Base-by-base conservation (phyloP, 768 basidiomycete species). In the Mycena albidolilacea region DNA sequence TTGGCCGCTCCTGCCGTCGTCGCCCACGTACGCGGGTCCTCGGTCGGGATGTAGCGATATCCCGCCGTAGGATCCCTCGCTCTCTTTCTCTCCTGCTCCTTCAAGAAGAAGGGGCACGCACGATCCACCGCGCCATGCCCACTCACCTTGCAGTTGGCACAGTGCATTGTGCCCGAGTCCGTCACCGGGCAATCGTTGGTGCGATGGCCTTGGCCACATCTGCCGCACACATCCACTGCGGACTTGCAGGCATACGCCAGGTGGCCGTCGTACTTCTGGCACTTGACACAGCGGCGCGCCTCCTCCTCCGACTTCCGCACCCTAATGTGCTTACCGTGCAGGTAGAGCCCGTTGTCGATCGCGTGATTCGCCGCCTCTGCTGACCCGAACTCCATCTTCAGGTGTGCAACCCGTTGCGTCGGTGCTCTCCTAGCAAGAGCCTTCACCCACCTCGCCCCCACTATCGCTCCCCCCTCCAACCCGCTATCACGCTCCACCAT, bases 351-450 rank as follows among this genome's bases (percentile, higher is more conserved):
- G 14, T 58, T 54, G 11, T 61, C 63, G 4, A 76, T 72, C 5
- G 46, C 39, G 9, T 65, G 67, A 67, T 78, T 79, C 5, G 72
- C 77, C 17, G 43, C 64, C 7, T 76, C 63, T 0, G 65, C 46
- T 1, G 69, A 62, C 10, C 37, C 43, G n/a, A 77, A 50, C 3
- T 72, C 70, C 0, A 78, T 0, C 11, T 15, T 19, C 17, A 48
- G 4, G 30, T 67, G 66, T 1, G 66, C 66, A 1, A 67, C 66
- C 11, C 12, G 1, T 44, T 67, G 66, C 3, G 3, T 9, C 2
- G 17, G 15, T 1, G 3, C 15, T 7, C 66, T 23, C 0, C 55
- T 43, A 0, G 46, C 7, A 1, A 9, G 0, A 0, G 57, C 57
- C 19, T 69, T 69, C 1, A 69, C 11, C 67, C 59, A 69, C 1